Evolutionary conservation across 148 eudicot genomes (phyloP), one percentile per base, ranked within the genome.

Genomic region (Pharnaceum exiguum): DNA sequence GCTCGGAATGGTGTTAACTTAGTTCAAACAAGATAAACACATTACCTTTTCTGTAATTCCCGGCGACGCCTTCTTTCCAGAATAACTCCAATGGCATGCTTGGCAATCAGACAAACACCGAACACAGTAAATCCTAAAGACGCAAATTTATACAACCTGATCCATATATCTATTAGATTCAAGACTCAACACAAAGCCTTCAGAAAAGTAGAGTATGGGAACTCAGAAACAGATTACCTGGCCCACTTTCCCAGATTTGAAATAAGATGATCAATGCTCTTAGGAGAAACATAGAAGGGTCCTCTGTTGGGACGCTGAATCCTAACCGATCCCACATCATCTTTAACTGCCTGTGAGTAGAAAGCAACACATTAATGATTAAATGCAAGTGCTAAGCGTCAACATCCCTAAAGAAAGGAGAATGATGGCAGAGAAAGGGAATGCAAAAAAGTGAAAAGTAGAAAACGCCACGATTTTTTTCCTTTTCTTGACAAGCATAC

Each of bases 161-260:
- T 55, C 40, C 59, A 75, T 17, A 27, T 24, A 69, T 17, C 29
- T 5, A 7, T 72, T 25, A 46, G 56, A 27, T 5, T 40, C 17
- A 18, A 32, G 69, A 53, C 46, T 25, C 23, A 38, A 26, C 31
- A 47, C 15, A 53, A 19, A 10, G 36, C 5, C 17, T 26, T 23
- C 55, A 15, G 25, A 54, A 24, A 4, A 21, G 18, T 4, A 29
- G 5, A n/a, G 3, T 0, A 22, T 15, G n/a, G n/a, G 45, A 16
- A 9, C 5, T 22, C 49, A 17, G 16, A 18, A 7, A 15, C 5
- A 51, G 37, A 56, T 47, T 71, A 94, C 99, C 96, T 86, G 46
- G 99, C 90, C 95, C 95, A 94, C 52, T 78, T 94, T 46, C 90
- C 96, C 59, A 94, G 91, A 72, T 89, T 86, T 67, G 83, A 80